Evolutionary conservation across 2,329 filamentous ascomycete species (phyloP).

Genomic region (Cryphonectria naterciae): DNA sequence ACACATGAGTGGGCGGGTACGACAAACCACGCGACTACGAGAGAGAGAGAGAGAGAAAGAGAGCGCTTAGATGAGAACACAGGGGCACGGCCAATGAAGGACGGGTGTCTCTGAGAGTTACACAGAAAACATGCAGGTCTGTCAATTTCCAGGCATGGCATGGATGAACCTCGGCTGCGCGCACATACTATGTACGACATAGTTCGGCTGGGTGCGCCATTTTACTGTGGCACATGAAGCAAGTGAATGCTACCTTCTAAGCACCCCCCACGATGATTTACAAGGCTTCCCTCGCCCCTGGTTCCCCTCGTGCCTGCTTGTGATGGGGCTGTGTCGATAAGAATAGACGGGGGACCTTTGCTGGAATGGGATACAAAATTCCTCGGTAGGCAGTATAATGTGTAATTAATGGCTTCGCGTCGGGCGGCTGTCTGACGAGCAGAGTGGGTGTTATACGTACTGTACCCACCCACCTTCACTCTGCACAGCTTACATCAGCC

Average conservation of each 20-base stretch:
- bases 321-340: conserved; percentile 8
- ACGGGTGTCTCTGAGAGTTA: background rate
- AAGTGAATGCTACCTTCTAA: background rate
- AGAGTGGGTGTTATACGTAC: background rate
- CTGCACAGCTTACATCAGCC: conserved; percentile 10
- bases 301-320: background rate
- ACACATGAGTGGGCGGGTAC: background rate
- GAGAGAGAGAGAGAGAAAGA: background rate
- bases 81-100: conserved; percentile 5
- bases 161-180: conserved; percentile 2
- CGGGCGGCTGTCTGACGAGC: conserved; percentile 11
- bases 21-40: background rate
- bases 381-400: background rate
- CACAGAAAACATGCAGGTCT: conserved; percentile 3
- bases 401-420: background rate
- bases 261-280: background rate
- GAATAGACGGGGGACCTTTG: background rate
- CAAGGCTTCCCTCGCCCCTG: background rate
- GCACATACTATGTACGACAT: background rate
- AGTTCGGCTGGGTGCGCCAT: conserved; percentile 9
- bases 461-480: background rate
- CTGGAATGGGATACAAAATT: background rate
- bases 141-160: background rate
- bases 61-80: conserved; percentile 1
- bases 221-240: conserved; percentile 3